These are phyloP conservation scores for Lepidium sativum DNA, from an alignment of 345 rosid species.

Conservation along the genomic window DNA sequence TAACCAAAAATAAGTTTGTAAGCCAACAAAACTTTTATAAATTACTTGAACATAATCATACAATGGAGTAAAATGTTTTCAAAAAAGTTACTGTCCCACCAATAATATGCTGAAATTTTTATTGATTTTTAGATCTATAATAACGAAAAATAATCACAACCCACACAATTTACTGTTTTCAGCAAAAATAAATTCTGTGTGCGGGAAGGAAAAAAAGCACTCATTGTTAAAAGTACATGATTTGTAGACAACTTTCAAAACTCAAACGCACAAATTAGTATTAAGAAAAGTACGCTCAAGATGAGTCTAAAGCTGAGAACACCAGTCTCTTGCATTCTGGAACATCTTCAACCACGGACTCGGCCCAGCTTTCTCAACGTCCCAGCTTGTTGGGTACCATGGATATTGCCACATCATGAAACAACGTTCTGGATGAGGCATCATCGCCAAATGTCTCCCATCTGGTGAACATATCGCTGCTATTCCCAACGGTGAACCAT, in stretches of 20 bases:
- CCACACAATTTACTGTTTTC: too few relatives aligned
- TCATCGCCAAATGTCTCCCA: constrained; percentile 94
- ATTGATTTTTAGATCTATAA: too few relatives aligned
- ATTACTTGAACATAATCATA: too few relatives aligned
- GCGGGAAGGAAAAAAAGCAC: background rate
- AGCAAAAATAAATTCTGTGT: too few relatives aligned
- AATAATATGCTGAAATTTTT: too few relatives aligned
- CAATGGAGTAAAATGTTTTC: too few relatives aligned
- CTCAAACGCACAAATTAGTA: background rate
- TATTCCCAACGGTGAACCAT: constrained; percentile 94
- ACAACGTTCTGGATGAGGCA: constrained; percentile 99
- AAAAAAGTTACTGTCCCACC: too few relatives aligned
- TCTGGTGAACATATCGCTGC: constrained; percentile 93
- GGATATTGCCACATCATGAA: constrained; percentile 99
- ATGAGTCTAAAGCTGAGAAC: constrained; percentile 27
- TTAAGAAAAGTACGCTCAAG: background rate
- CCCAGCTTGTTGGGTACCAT: constrained; percentile 86
- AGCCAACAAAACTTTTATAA: too few relatives aligned
- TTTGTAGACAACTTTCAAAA: background rate
- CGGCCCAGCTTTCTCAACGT: constrained; percentile 74
- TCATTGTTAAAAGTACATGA: background rate
- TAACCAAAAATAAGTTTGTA: too few relatives aligned
- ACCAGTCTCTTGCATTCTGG: constrained; percentile 96
- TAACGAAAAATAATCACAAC: too few relatives aligned
- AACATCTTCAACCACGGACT: constrained; percentile 96